These are phyloP conservation scores for Lithospermum erythrorhizon DNA, from an alignment of 257 asterid genomes.

Conservation along the genomic window DNA sequence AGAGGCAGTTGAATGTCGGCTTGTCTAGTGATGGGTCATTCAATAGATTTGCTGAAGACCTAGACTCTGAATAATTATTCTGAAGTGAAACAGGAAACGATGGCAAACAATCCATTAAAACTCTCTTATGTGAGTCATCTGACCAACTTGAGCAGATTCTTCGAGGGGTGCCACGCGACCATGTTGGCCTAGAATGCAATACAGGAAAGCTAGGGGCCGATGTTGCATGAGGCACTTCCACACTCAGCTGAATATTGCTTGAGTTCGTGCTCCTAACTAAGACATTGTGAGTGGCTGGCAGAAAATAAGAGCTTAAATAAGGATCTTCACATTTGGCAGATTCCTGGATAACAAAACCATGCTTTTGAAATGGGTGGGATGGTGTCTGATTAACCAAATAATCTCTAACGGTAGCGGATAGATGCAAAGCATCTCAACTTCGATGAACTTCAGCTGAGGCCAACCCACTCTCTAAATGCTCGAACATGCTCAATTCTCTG, in stretches of 20 bases:
- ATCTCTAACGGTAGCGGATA: too few relatives aligned
- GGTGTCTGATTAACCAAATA: too few relatives aligned
- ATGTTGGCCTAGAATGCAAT: slow-evolving; percentile 24
- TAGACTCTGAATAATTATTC: too few relatives aligned
- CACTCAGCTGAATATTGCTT: slow-evolving; percentile 12
- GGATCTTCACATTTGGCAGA: slow-evolving; percentile 14
- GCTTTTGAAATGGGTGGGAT: slow-evolving; percentile 8
- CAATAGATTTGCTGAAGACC: too few relatives aligned
- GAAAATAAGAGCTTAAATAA: slow-evolving; percentile 15
- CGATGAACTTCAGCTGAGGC: slow-evolving; percentile 24
- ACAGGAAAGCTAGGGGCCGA: slow-evolving; percentile 38
- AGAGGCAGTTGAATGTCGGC: too few relatives aligned
- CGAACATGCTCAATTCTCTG: slow-evolving; percentile 64
- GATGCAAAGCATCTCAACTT: too few relatives aligned
- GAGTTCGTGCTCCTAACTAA: slow-evolving; percentile 15
- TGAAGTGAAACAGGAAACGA: slow-evolving; percentile 7
- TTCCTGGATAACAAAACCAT: too few relatives aligned
- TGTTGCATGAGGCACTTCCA: slow-evolving; percentile 9
- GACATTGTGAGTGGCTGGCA: slow-evolving; percentile 19
- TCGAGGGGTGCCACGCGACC: slow-evolving; percentile 27
- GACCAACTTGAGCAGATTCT: slow-evolving; percentile 17
- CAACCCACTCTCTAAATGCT: slow-evolving; percentile 62
- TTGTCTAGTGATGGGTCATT: too few relatives aligned
- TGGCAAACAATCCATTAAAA: slow-evolving; percentile 13
- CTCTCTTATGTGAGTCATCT: slow-evolving; percentile 25